Base-by-base conservation (phyloP, 2,329 filamentous ascomycete species). In the Aspergillus carbonarius region DNA sequence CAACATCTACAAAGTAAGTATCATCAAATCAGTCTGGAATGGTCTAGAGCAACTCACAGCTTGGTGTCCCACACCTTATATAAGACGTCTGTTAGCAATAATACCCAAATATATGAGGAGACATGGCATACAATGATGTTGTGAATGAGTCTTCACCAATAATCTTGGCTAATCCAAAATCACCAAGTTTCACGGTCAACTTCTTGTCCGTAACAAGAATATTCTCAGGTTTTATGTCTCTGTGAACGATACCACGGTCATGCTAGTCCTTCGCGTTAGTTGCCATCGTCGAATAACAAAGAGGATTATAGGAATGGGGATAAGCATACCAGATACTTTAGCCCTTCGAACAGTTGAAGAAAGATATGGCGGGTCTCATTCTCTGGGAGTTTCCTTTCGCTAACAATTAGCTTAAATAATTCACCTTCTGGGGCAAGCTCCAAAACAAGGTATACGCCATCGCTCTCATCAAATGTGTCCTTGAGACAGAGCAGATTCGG, bases 81-180 rank as follows among this genome's bases (percentile, higher is more conserved):
- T 42, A 48, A 23, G 46, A 50, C 76, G 12, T 4, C 13, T 34
- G n/a, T 52, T 32, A 49, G 49, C 23, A 58, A 35, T 34, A 15
- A n/a, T 32, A 20, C 1, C 7, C 15, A 42, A 42, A 7, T 4
- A 54, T 30, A 7, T 13, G 32, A 15, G 35, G 17, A 25, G 17
- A 27, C 13, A 15, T 39, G 60, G 75, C 81, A 72, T 76, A 95
- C 63, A 99, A 80, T 0, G 95, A 98, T 0, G 93, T 97, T 1
- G 95, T 98, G 72, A 99, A 99, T 0, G 93, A 97, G 72, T 97
- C 92, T 74, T 99, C 95, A 62, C 96, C 96, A 65, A 99, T 96
- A 65, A 99, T 98, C 78, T 99, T 99, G 42, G 95, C 93, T 37
- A 99, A 83, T 47, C 95, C 95, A 76, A 99, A 99, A 75, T 99